Percentiles rank a stretch among this genome's conserved stretches.
These are phyloP conservation scores for Haplosporangium sp. DNA, from an alignment of 371 early-diverging fungal species.

Conservation along the genomic window DNA sequence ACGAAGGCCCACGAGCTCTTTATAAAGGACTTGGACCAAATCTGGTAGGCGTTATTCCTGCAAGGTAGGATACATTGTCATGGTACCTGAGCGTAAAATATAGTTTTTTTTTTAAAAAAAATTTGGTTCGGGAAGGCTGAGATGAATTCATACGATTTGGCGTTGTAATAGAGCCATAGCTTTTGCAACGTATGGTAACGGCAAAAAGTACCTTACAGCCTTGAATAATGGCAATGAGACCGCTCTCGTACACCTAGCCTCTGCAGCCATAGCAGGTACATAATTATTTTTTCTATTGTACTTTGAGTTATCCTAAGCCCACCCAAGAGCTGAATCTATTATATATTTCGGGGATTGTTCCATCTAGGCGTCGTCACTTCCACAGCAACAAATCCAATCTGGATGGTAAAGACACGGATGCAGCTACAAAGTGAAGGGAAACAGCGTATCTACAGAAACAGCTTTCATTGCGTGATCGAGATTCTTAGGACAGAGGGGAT, in stretches of 20 bases:
- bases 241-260: conserved; percentile 79
- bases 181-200: conserved; percentile 91
- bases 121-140: too few species aligned
- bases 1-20: conserved; percentile 88
- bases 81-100: too few species aligned
- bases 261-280: conserved; percentile 87
- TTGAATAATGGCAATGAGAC: conserved; percentile 84
- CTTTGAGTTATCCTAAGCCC: background rate
- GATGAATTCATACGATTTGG: background rate
- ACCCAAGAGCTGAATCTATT: background rate
- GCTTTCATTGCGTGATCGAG: conserved; percentile 75
- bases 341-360: background rate
- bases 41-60: conserved; percentile 93
- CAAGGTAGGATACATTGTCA: conserved; percentile 63
- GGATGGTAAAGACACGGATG: conserved; percentile 96
- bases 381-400: conserved; percentile 93
- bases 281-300: background rate
- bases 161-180: conserved; percentile 81
- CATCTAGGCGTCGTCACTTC: conserved; percentile 68
- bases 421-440: conserved; percentile 79
- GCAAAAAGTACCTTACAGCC: conserved; percentile 81
- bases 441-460: conserved; percentile 72
- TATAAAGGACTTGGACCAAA: conserved; percentile 96
- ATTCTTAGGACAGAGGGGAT: conserved; percentile 87
- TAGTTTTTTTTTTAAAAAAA: too few species aligned